phyloP scores from a whole-genome alignment of 768 basidiomycete species.

The Arthromyces matolae region DNA sequence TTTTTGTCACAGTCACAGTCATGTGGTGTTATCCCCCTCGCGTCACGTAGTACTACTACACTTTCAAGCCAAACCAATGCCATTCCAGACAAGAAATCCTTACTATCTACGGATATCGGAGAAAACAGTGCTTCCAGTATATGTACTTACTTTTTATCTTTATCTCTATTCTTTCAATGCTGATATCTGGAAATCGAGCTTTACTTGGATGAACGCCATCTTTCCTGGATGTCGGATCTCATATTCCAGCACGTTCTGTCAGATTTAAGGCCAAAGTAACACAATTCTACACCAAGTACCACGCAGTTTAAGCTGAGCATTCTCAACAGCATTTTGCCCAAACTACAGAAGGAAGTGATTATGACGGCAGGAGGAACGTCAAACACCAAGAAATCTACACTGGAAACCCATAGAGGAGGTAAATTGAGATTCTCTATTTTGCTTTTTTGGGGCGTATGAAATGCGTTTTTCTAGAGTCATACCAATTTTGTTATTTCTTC shows the following conservation, averaged over 20 bases:
- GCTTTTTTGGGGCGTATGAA: too few relatives aligned
- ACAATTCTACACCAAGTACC: background rate
- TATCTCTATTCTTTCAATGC: constrained; percentile 25
- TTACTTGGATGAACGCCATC: constrained; percentile 85
- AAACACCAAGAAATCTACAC: constrained; percentile 54
- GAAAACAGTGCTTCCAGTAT: constrained; percentile 70
- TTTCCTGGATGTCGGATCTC: constrained; percentile 86
- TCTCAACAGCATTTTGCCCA: constrained; percentile 58
- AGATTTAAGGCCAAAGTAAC: constrained; percentile 70
- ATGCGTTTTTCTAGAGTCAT: constrained; percentile 61
- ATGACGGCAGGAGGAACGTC: constrained; percentile 38
- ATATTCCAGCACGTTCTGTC: constrained; percentile 77
- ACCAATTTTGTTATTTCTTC: constrained; percentile 91
- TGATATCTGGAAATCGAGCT: constrained; percentile 5
- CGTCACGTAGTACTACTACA: constrained; percentile 10
- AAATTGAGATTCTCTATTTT: too few relatives aligned
- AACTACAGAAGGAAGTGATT: constrained; percentile 59
- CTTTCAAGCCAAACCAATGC: constrained; percentile 45
- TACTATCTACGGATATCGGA: constrained; percentile 82
- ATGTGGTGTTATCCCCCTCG: constrained; percentile 7
- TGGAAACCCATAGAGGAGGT: constrained; percentile 88
- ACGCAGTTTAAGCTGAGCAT: constrained; percentile 13
- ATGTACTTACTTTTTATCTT: constrained; percentile 31
- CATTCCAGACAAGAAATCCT: constrained; percentile 68
- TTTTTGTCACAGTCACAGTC: constrained; percentile 11